These are phyloP conservation scores for Aspergillus pseudoglaucus DNA, from an alignment of 2,329 filamentous ascomycete species.

Conservation along the genomic window DNA sequence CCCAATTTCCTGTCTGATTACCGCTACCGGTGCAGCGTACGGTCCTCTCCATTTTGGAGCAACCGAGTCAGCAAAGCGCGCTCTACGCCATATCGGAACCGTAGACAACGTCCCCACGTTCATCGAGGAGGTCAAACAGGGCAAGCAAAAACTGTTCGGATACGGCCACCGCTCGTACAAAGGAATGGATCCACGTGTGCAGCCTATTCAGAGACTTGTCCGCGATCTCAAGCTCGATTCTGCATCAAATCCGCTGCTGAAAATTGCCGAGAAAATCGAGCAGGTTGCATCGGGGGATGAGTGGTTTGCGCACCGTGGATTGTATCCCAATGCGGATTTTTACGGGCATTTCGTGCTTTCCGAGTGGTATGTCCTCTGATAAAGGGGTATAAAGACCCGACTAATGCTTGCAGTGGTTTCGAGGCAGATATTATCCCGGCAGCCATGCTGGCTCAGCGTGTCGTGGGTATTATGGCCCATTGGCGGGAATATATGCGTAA, in stretches of 20 bases:
- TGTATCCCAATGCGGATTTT: slow-evolving; percentile 43
- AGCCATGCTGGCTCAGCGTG: slow-evolving; percentile 24
- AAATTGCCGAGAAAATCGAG: slow-evolving; percentile 24
- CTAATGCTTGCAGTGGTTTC: slow-evolving; percentile 16
- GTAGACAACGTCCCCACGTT: slow-evolving; percentile 22
- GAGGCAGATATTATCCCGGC: slow-evolving; percentile 24
- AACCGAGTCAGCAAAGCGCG: slow-evolving; percentile 50
- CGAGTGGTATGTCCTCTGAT: slow-evolving; percentile 26
- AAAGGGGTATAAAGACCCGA: neutral
- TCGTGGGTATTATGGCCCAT: slow-evolving; percentile 29
- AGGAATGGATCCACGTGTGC: slow-evolving; percentile 21
- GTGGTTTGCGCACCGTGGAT: slow-evolving; percentile 20
- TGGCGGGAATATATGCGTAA: slow-evolving; percentile 29
- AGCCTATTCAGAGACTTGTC: slow-evolving; percentile 19
- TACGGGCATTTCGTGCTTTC: slow-evolving; percentile 40
- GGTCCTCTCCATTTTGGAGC: slow-evolving; percentile 56
- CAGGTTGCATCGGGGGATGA: slow-evolving; percentile 17
- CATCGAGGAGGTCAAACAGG: slow-evolving; percentile 22
- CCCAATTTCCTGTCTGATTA: slow-evolving; percentile 47
- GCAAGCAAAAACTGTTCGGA: slow-evolving; percentile 22
- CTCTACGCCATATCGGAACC: slow-evolving; percentile 15
- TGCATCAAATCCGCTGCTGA: slow-evolving; percentile 10
- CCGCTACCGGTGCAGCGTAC: slow-evolving; percentile 49
- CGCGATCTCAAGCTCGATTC: slow-evolving; percentile 12
- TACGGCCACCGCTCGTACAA: slow-evolving; percentile 29